phyloP scores from a whole-genome alignment of 2,329 filamentous ascomycete species.

The Aspergillus hiratsukae region DNA sequence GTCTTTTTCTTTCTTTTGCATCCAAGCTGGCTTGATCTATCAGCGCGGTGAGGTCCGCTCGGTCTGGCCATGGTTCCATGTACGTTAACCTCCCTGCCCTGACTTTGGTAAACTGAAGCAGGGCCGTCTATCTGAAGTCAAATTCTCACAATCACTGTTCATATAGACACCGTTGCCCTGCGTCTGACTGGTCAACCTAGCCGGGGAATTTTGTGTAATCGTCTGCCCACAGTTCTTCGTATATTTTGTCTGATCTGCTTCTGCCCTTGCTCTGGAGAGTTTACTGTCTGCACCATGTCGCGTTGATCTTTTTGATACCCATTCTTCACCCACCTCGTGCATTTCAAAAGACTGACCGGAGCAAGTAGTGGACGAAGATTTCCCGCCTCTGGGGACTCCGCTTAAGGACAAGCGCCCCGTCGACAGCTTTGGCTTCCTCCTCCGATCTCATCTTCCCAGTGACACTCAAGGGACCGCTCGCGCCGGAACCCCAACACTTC shows the following conservation, averaged over 20 bases:
- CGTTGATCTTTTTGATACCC: neutral
- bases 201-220: conserved; percentile 33
- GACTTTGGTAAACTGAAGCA: conserved; percentile 35
- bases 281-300: neutral
- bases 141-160: conserved; percentile 43
- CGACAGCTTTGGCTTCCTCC: conserved; percentile 34
- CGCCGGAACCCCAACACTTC: conserved; percentile 36
- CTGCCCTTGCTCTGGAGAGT: conserved; percentile 4
- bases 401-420: conserved; percentile 33
- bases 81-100: conserved; percentile 49
- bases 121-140: conserved; percentile 42
- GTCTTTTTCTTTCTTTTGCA: conserved; percentile 29
- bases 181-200: conserved; percentile 21
- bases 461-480: conserved; percentile 28
- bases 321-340: conserved; percentile 6
- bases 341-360: conserved; percentile 25
- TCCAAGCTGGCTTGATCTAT: conserved; percentile 34
- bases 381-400: conserved; percentile 41
- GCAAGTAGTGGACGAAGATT: conserved; percentile 43
- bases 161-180: conserved; percentile 36
- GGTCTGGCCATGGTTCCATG: conserved; percentile 40
- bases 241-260: conserved; percentile 21
- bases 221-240: conserved; percentile 24
- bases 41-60: conserved; percentile 32
- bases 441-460: conserved; percentile 29